phyloP scores from a whole-genome alignment of 1,284 basidiomycete genomes.

The Cryptococcus depauperatus region DNA sequence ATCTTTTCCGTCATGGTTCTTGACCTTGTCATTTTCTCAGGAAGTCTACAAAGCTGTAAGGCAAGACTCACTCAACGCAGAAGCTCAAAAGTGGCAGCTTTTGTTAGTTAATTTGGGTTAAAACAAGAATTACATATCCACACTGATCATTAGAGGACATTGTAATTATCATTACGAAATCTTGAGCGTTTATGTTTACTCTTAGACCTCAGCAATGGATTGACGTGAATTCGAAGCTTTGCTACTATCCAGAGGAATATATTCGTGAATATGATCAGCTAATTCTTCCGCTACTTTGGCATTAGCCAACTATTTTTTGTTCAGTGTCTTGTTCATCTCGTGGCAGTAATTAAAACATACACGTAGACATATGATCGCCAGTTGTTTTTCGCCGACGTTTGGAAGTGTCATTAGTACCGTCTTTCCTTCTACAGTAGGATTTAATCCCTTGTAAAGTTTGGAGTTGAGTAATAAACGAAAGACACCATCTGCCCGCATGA shows the following conservation, averaged over 20 bases:
- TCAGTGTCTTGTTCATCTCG: background rate
- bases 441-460: conserved; percentile 78
- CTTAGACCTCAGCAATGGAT: too few relatives aligned
- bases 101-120: too few relatives aligned
- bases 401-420: conserved; percentile 71
- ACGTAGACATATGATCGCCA: conserved; percentile 57
- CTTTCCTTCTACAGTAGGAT: conserved; percentile 62
- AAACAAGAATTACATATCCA: too few relatives aligned
- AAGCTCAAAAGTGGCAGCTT: too few relatives aligned
- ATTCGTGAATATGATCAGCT: conserved; percentile 27
- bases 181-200: too few relatives aligned
- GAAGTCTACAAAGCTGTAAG: too few relatives aligned
- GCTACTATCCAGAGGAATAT: conserved; percentile 29
- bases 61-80: too few relatives aligned
- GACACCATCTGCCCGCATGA: conserved; percentile 93
- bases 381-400: conserved; percentile 51
- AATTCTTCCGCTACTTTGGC: conserved; percentile 51
- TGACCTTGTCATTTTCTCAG: too few relatives aligned
- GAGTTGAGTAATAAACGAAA: conserved; percentile 77
- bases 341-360: background rate
- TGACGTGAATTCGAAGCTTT: conserved; percentile 7
- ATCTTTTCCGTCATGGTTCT: too few relatives aligned
- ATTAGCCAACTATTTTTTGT: conserved; percentile 7
- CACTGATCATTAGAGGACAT: too few relatives aligned
- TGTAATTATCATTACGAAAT: too few relatives aligned